phyloP scores from a whole-genome alignment of 495 filamentous ascomycete genomes.

The Friedmanniomyces simplex region DNA sequence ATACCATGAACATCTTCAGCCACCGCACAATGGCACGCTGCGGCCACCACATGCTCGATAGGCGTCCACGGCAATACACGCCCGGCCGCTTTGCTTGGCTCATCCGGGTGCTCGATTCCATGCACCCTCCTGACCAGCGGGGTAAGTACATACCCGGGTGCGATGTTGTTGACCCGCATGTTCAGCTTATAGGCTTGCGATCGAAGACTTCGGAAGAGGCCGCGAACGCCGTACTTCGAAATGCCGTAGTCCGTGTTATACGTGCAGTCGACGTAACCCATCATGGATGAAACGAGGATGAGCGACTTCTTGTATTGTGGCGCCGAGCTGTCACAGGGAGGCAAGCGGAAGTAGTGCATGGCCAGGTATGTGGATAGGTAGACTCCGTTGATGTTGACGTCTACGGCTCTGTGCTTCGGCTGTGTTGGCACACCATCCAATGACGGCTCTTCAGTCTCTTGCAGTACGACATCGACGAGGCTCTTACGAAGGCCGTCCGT shows the following conservation, averaged over 20 bases:
- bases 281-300: conserved; percentile 13
- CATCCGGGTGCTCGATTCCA: neutral
- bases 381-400: conserved; percentile 19
- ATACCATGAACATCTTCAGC: conserved; percentile 9
- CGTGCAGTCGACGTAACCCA: conserved; percentile 11
- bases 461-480: conserved; percentile 13
- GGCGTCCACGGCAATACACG: conserved; percentile 14
- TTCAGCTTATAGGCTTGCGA: neutral
- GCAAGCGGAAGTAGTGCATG: conserved; percentile 20
- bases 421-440: conserved; percentile 8
- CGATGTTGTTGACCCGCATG: conserved; percentile 20
- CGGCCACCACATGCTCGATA: conserved; percentile 20
- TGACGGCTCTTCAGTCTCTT: neutral
- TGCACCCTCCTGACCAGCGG: conserved; percentile 16
- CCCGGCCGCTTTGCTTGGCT: conserved; percentile 2
- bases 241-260: conserved; percentile 10
- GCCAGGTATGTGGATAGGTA: conserved; percentile 19
- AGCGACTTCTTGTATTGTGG: conserved; percentile 17
- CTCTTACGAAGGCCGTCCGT: conserved; percentile 5
- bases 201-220: conserved; percentile 13
- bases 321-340: neutral
- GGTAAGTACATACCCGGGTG: conserved; percentile 21
- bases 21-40: conserved; percentile 7
- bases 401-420: conserved; percentile 6
- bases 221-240: conserved; percentile 21